phyloP scores from a whole-genome alignment of 148 eudicot genomes.

The Rhododendron mucronatum region DNA sequence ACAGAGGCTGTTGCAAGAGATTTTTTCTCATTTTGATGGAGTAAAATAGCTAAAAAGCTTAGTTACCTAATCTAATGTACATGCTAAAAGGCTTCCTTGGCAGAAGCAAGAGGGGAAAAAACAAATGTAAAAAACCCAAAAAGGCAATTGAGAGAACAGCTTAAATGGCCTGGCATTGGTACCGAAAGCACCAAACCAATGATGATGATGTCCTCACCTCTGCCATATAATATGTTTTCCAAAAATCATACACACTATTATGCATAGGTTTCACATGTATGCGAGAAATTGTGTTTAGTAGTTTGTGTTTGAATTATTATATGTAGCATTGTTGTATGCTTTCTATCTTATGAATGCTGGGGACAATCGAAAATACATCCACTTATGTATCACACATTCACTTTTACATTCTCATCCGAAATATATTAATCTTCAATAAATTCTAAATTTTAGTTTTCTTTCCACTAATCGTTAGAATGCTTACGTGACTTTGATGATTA shows the following conservation, averaged over 20 bases:
- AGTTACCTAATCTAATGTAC: no score
- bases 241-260: no score
- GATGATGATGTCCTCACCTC: not conserved
- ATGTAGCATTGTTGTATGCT: no score
- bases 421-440: not conserved
- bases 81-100: not conserved
- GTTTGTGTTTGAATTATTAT: no score
- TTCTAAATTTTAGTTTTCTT: not conserved
- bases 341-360: no score
- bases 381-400: not conserved
- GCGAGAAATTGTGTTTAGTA: no score
- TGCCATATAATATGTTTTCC: no score
- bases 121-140: not conserved
- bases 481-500: not conserved
- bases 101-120: not conserved
- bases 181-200: not conserved
- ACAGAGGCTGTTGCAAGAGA: no score
- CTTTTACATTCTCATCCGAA: not conserved
- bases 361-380: no score
- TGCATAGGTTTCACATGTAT: no score
- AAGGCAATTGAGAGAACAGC: not conserved
- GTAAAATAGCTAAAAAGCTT: no score
- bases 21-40: no score
- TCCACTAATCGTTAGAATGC: not conserved
- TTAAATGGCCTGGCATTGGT: slow-evolving; percentile 12